These are phyloP conservation scores for Penicillium dipodomyicola DNA, from an alignment of 495 filamentous ascomycete genomes.

Conservation along the genomic window DNA sequence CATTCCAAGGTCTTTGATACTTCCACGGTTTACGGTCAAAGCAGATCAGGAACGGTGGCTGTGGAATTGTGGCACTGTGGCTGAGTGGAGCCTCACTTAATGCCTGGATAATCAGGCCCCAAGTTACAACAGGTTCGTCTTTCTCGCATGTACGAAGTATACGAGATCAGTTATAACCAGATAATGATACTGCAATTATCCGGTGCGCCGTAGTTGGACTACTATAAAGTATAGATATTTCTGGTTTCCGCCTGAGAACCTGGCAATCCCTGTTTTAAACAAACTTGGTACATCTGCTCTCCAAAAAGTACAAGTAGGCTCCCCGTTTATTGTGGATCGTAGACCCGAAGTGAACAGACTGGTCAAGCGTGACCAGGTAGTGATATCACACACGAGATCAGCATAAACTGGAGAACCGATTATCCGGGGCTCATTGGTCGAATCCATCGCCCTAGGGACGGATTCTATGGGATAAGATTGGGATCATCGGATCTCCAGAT, in stretches of 20 bases:
- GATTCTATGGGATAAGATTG: conserved; percentile 5
- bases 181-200: not conserved
- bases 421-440: conserved; percentile 1
- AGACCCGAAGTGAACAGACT: not conserved
- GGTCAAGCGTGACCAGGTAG: not conserved
- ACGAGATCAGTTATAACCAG: not conserved
- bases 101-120: not conserved
- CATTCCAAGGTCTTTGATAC: conserved; percentile 3
- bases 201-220: not conserved
- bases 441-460: conserved; percentile 4
- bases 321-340: not conserved
- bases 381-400: not conserved
- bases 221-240: not conserved
- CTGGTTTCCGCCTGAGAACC: not conserved
- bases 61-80: conserved; percentile 7
- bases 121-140: not conserved
- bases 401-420: not conserved
- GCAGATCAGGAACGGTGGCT: conserved; percentile 1
- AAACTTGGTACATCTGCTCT: not conserved
- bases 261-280: not conserved
- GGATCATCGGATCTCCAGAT: conserved; percentile 12
- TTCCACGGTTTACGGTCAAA: not conserved
- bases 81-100: not conserved
- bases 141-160: not conserved
- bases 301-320: not conserved